phyloP scores from a whole-genome alignment of 805 yeast genomes.

The Candida dajiaensis region DNA sequence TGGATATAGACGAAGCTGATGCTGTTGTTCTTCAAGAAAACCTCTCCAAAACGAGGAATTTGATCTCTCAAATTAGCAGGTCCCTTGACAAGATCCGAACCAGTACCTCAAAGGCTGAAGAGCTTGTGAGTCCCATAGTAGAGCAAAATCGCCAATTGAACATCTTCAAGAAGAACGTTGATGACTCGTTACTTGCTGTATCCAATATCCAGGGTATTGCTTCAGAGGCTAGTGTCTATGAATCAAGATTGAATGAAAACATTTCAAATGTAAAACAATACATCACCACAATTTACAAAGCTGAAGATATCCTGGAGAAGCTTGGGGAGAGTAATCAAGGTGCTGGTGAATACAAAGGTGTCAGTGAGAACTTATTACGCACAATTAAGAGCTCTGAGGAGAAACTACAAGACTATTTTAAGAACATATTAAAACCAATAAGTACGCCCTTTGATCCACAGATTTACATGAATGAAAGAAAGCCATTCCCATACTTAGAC shows the following conservation, averaged over 20 bases:
- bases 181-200: constrained; percentile 42
- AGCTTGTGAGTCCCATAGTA: constrained; percentile 66
- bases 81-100: constrained; percentile 50
- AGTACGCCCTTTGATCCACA: constrained; percentile 42
- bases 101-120: constrained; percentile 50
- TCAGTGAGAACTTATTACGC: constrained; percentile 52
- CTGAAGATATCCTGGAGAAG: constrained; percentile 39
- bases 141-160: constrained; percentile 53
- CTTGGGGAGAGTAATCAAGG: constrained; percentile 17
- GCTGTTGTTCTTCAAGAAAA: constrained; percentile 77
- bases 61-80: constrained; percentile 48
- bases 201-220: constrained; percentile 46
- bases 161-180: constrained; percentile 50
- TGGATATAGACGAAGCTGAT: constrained; percentile 77
- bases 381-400: constrained; percentile 53
- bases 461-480: constrained; percentile 31
- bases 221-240: constrained; percentile 37
- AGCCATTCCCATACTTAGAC: constrained; percentile 35
- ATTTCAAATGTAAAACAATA: constrained; percentile 29
- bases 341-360: constrained; percentile 54
- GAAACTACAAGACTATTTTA: constrained; percentile 45
- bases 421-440: constrained; percentile 33
- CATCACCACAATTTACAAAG: constrained; percentile 35
- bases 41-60: constrained; percentile 48
- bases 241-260: constrained; percentile 28